Percentiles rank a stretch among this genome's conserved stretches.
These are phyloP conservation scores for Neoarthrinium moseri DNA, from an alignment of 2,329 filamentous ascomycete species.

Conservation along the genomic window DNA sequence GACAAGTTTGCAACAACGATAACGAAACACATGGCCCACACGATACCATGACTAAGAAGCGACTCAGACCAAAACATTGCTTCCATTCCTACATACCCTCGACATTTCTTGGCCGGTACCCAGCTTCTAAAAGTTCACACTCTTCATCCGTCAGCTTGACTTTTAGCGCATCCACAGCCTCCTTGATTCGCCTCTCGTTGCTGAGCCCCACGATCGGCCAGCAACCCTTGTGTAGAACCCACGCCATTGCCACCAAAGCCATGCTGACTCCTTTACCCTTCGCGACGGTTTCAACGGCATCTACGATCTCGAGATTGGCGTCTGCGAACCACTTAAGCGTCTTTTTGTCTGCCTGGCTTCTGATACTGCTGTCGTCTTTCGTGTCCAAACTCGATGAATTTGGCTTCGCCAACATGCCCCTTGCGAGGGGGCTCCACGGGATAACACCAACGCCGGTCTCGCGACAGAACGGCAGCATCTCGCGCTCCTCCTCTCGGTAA, in stretches of 20 bases:
- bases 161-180: constrained; percentile 43
- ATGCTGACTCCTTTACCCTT: constrained; percentile 52
- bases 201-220: constrained; percentile 55
- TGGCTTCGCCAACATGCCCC: constrained; percentile 26
- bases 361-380: constrained; percentile 19
- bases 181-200: constrained; percentile 52
- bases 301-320: constrained; percentile 35
- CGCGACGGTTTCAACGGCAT: constrained; percentile 20
- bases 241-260: constrained; percentile 58
- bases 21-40: too few species aligned
- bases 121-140: constrained; percentile 51
- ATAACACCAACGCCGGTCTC: constrained; percentile 34
- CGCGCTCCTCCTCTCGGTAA: constrained; percentile 58
- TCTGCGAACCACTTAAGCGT: constrained; percentile 37
- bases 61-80: neutral
- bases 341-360: constrained; percentile 32
- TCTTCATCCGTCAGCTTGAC: constrained; percentile 51
- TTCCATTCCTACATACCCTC: constrained; percentile 21
- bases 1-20: too few species aligned
- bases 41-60: too few species aligned
- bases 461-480: constrained; percentile 37
- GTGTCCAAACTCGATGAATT: neutral
- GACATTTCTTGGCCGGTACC: constrained; percentile 47
- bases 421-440: constrained; percentile 22
- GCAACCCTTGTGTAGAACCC: constrained; percentile 45